Percentiles rank a stretch among this genome's conserved stretches.
Conservation (phyloP, 2,329 filamentous ascomycete species). For the Talaromyces sp. region DNA sequence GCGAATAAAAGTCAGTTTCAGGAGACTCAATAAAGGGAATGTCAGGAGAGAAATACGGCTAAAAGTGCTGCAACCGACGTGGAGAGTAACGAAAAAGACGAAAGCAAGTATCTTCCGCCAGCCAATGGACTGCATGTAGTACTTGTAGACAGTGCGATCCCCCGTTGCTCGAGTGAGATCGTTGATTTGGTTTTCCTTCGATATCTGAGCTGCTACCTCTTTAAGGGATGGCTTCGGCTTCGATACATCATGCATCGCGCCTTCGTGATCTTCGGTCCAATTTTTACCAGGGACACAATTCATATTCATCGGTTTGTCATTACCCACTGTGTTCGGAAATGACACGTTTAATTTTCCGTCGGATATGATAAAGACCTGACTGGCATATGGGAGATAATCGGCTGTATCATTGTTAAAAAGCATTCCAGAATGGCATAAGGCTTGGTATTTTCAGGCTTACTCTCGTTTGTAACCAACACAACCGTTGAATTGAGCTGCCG, state of each 20-base stretch:
- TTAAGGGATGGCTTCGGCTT: neutral
- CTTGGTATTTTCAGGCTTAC: neutral
- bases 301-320: neutral
- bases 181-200: conserved; percentile 26
- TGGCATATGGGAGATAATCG: conserved; percentile 40
- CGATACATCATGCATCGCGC: neutral
- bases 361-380: conserved; percentile 42
- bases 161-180: conserved; percentile 27
- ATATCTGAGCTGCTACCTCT: conserved; percentile 18
- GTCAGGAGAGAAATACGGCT: neutral
- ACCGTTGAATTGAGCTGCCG: conserved; percentile 14
- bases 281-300: neutral
- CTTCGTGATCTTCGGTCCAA: conserved; percentile 14
- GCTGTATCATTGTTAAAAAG: conserved; percentile 20
- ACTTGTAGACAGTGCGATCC: conserved; percentile 42
- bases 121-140: conserved; percentile 40
- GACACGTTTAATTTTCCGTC: conserved; percentile 36
- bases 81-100: conserved; percentile 35
- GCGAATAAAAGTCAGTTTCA: neutral
- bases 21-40: neutral
- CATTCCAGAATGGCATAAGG: neutral
- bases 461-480: conserved; percentile 11
- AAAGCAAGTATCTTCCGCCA: conserved; percentile 34
- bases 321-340: conserved; percentile 21
- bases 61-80: conserved; percentile 41